Percentiles rank a stretch among this genome's conserved stretches.
phyloP scores from a whole-genome alignment of 176 grass and related monocot species.

The Cymbopogon citratus region DNA sequence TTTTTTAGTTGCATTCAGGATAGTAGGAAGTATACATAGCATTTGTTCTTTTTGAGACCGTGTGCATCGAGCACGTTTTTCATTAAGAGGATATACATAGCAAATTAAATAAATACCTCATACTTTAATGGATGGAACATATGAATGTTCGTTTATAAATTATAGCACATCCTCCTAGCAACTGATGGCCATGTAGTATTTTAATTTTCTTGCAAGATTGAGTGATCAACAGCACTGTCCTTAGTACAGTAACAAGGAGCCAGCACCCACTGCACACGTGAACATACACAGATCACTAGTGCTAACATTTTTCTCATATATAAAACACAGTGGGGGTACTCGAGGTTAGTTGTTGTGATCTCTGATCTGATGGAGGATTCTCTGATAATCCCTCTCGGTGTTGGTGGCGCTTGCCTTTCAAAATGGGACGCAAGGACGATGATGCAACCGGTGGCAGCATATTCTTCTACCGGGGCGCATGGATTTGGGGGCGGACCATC shows the following conservation, averaged over 20 bases:
- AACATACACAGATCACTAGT: not conserved
- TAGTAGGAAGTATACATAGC: too few species aligned
- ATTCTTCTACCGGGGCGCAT: slow-evolving; percentile 7
- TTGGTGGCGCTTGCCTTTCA: not conserved
- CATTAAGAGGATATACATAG: too few species aligned
- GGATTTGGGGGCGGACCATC: slow-evolving; percentile 14
- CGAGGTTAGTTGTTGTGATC: not conserved
- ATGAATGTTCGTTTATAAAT: too few species aligned
- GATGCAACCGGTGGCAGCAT: slow-evolving; percentile 26
- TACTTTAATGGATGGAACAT: too few species aligned
- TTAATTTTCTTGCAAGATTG: not conserved
- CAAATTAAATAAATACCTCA: not conserved
- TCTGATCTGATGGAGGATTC: slow-evolving; percentile 8
- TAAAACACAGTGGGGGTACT: not conserved
- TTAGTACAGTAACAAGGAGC: not conserved
- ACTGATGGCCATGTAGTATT: not conserved
- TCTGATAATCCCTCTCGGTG: not conserved
- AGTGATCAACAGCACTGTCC: not conserved
- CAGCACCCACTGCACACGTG: slow-evolving; percentile 3
- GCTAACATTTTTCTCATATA: not conserved
- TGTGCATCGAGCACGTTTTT: too few species aligned
- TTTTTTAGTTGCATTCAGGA: too few species aligned
- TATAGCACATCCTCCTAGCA: not conserved
- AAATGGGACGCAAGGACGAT: not conserved
- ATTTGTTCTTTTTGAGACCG: too few species aligned